These are phyloP conservation scores for Lolium multiflorum DNA, from an alignment of 176 grass and related monocot genomes.

Conservation along the genomic window DNA sequence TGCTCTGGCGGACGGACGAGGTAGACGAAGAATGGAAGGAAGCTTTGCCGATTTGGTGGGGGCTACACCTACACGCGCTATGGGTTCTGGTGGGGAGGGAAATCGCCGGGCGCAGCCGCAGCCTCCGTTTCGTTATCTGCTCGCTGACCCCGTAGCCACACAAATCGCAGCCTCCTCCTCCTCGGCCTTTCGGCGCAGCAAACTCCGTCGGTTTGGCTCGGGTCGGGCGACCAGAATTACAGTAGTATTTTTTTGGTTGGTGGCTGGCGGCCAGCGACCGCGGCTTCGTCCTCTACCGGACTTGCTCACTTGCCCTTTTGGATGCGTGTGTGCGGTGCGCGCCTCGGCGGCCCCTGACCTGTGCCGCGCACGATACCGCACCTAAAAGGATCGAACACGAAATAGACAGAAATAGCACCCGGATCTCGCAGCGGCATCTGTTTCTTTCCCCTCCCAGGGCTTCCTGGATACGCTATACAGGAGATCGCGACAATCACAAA, in stretches of 20 bases:
- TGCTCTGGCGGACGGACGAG: too few relatives aligned
- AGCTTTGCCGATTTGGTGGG: conserved; percentile 31
- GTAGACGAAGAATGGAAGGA: background rate
- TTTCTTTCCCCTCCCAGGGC: background rate
- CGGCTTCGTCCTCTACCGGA: conserved; percentile 33
- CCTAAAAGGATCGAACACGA: background rate
- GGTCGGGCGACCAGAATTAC: too few relatives aligned
- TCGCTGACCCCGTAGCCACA: conserved; percentile 14
- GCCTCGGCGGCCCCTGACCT: background rate
- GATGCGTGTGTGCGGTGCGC: background rate
- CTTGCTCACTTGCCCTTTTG: background rate
- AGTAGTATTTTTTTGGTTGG: conserved; percentile 15
- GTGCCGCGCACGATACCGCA: conserved; percentile 2
- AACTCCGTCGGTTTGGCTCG: too few relatives aligned
- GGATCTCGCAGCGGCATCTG: conserved; percentile 1
- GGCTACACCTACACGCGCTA: background rate
- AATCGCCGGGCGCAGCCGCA: conserved; percentile 30
- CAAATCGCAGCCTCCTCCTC: conserved; percentile 20
- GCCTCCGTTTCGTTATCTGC: conserved; percentile 48
- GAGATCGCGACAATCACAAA: background rate
- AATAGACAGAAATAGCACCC: conserved; percentile 20
- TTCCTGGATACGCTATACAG: background rate
- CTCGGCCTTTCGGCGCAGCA: background rate
- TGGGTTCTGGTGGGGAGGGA: background rate
- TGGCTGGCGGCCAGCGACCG: background rate